A percentile compares a stretch with the other conserved stretches of the same genome.
Conservation (phyloP, 176 grass and related monocot species). For the Echinochloa phyllopogon region DNA sequence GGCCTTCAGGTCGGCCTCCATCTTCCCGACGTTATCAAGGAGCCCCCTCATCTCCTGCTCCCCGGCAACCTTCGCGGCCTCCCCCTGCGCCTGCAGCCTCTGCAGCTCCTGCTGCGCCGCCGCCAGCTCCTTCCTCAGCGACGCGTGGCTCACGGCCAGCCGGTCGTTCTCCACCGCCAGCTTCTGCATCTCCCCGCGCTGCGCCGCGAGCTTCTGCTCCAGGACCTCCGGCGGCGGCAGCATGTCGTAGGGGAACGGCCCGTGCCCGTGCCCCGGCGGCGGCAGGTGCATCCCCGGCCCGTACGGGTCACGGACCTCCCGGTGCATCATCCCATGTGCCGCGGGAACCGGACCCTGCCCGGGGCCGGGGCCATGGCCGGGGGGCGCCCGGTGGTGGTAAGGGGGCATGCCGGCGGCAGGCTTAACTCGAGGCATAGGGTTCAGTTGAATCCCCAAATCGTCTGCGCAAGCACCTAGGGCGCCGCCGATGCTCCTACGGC, state of each 20-base stretch:
- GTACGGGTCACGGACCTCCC: conserved; percentile 66
- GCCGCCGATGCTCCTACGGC: not conserved
- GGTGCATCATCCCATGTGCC: conserved; percentile 62
- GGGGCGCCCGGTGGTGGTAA: conserved; percentile 51
- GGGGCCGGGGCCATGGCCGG: conserved; percentile 45
- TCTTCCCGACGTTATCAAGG: conserved; percentile 72
- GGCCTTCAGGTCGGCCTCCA: conserved; percentile 83
- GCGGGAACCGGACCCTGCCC: conserved; percentile 41
- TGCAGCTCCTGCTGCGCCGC: conserved; percentile 80
- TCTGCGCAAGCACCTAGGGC: not conserved
- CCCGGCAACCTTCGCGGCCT: conserved; percentile 50
- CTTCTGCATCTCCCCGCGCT: conserved; percentile 82
- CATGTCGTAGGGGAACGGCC: conserved; percentile 66
- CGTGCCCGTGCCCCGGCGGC: conserved; percentile 43
- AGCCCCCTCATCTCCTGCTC: conserved; percentile 78
- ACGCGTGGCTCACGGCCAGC: conserved; percentile 60
- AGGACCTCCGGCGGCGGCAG: conserved; percentile 70
- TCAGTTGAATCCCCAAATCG: conserved; percentile 1
- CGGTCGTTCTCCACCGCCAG: conserved; percentile 81
- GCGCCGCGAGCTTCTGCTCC: conserved; percentile 79
- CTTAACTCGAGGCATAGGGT: conserved; percentile 24
- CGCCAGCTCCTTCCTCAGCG: conserved; percentile 75
- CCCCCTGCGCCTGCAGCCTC: conserved; percentile 66
- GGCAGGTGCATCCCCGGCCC: conserved; percentile 55
- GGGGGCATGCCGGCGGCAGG: conserved; percentile 46